Conservation (phyloP, 768 basidiomycete species). For the Amanita pseudoporphyria region DNA sequence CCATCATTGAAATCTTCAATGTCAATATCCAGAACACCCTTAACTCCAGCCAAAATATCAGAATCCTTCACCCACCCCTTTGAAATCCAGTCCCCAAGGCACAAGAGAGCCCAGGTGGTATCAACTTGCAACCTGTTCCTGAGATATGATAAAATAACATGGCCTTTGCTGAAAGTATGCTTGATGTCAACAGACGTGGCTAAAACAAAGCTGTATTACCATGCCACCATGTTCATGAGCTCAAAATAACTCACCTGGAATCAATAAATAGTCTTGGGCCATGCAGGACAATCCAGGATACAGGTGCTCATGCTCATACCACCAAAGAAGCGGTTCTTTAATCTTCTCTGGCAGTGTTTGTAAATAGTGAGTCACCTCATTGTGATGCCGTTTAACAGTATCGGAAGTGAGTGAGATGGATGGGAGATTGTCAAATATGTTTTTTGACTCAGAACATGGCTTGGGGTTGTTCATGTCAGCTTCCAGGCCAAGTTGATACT, state of each 20-base stretch:
- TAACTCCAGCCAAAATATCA: slow-evolving; percentile 5
- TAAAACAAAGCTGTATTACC: neutral
- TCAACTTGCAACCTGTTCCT: slow-evolving; percentile 12
- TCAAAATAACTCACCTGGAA: slow-evolving; percentile 13
- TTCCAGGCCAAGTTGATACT: too few relatives aligned
- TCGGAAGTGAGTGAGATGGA: too few relatives aligned
- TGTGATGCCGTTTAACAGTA: too few relatives aligned
- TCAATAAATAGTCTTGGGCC: slow-evolving; percentile 17
- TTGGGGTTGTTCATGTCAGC: too few relatives aligned
- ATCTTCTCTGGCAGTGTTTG: neutral
- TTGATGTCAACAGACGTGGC: slow-evolving; percentile 13
- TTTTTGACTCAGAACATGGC: too few relatives aligned
- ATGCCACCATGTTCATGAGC: too few relatives aligned
- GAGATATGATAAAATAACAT: slow-evolving; percentile 4
- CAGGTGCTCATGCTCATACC: neutral
- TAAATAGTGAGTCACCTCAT: neutral
- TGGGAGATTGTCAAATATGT: too few relatives aligned
- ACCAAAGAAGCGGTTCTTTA: neutral
- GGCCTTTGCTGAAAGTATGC: neutral
- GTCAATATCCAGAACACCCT: neutral
- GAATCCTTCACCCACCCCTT: slow-evolving; percentile 10
- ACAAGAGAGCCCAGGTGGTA: slow-evolving; percentile 11
- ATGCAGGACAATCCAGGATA: slow-evolving; percentile 16
- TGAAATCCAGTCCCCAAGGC: slow-evolving; percentile 12
- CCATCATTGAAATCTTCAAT: neutral